phyloP scores from a whole-genome alignment of 306 rosid genomes.

The Dryas octopetala region DNA sequence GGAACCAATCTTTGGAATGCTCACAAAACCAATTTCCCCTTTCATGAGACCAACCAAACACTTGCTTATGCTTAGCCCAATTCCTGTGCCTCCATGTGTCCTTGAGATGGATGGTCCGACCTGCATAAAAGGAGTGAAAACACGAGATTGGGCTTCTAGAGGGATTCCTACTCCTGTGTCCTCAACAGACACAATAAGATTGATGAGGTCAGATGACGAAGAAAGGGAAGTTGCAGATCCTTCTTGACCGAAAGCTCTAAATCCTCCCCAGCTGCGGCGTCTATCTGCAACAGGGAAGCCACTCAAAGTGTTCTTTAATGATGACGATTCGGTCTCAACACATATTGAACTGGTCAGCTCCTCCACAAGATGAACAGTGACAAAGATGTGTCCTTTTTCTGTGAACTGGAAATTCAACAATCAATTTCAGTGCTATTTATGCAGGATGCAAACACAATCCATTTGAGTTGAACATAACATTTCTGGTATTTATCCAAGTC shows the following conservation, averaged over 20 bases:
- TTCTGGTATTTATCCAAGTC: not conserved
- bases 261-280: conserved; percentile 71
- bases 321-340: conserved; percentile 62
- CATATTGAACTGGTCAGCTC: conserved; percentile 70
- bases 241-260: conserved; percentile 54
- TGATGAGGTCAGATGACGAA: conserved; percentile 55
- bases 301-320: conserved; percentile 68
- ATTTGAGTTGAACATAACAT: conserved; percentile 11
- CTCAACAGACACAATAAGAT: conserved; percentile 86
- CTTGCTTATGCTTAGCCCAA: conserved; percentile 96
- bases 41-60: conserved; percentile 94
- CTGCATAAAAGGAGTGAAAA: conserved; percentile 98
- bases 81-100: conserved; percentile 95
- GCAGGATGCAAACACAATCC: not conserved
- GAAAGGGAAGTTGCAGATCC: conserved; percentile 45
- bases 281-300: conserved; percentile 75
- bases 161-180: conserved; percentile 99
- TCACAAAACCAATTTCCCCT: conserved; percentile 90
- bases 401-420: conserved; percentile 67
- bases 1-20: conserved; percentile 80
- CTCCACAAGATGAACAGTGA: conserved; percentile 82
- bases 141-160: conserved; percentile 57
- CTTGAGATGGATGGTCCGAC: conserved; percentile 87
- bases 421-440: conserved; percentile 25
- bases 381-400: conserved; percentile 91